phyloP scores from a whole-genome alignment of 1,284 basidiomycete species.

The Cryptococcus sp. region DNA sequence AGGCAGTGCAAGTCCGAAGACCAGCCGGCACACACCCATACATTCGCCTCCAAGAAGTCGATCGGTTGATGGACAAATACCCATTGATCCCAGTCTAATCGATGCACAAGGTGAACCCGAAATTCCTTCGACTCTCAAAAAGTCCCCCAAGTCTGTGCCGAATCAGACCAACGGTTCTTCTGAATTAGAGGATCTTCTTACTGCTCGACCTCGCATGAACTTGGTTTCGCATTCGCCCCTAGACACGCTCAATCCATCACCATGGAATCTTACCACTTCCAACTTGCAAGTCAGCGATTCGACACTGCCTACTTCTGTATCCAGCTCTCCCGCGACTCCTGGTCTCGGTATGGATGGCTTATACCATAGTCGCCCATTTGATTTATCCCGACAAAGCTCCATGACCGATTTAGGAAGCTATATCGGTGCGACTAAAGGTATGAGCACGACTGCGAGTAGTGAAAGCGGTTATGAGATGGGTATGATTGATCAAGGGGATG shows the following conservation, averaged over 20 bases:
- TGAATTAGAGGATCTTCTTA: too few species aligned
- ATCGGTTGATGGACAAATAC: background rate
- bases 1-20: background rate
- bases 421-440: conserved; percentile 6
- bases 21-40: background rate
- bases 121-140: too few species aligned
- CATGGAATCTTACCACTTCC: background rate
- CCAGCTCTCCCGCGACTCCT: conserved; percentile 4
- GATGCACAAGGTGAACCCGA: background rate
- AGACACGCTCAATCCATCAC: background rate
- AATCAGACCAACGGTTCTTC: too few species aligned
- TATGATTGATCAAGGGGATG: background rate
- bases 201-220: too few species aligned
- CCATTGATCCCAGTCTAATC: background rate
- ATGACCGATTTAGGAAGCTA: conserved; percentile 3
- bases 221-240: too few species aligned
- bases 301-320: background rate
- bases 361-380: conserved; percentile 3
- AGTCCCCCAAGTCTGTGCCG: too few species aligned
- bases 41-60: background rate
- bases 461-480: background rate
- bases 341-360: conserved; percentile 5
- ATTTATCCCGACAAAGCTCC: conserved; percentile 4
- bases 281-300: background rate
- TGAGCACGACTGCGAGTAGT: background rate